These are phyloP conservation scores for Calonectria hongkongensis DNA, from an alignment of 2,329 filamentous ascomycete genomes.

Conservation along the genomic window DNA sequence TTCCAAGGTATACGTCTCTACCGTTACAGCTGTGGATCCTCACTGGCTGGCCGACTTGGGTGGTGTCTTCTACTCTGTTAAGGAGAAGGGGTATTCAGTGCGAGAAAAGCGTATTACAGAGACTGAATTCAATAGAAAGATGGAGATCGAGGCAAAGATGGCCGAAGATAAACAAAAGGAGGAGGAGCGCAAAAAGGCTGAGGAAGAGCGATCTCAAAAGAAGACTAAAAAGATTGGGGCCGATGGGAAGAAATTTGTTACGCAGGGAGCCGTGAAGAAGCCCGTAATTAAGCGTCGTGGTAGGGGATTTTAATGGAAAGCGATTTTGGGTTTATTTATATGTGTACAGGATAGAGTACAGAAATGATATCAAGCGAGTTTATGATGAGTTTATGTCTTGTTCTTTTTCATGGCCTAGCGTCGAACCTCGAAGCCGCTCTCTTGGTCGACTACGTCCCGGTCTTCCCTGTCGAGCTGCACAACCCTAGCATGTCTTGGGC, in stretches of 20 bases:
- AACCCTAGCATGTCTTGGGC: constrained; percentile 83
- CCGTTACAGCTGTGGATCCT: constrained; percentile 95
- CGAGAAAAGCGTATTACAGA: constrained; percentile 91
- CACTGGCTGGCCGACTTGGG: constrained; percentile 98
- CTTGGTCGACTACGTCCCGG: constrained; percentile 78
- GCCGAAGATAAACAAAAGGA: constrained; percentile 86
- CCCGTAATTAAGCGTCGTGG: constrained; percentile 75
- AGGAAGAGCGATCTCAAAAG: constrained; percentile 66
- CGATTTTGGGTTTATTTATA: constrained; percentile 1
- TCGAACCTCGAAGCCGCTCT: constrained; percentile 78
- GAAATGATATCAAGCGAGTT: constrained; percentile 25
- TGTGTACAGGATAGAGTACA: constrained; percentile 31
- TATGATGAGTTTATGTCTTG: constrained; percentile 8
- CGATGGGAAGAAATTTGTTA: constrained; percentile 74
- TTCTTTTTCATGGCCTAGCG: constrained; percentile 58
- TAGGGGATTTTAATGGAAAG: constrained; percentile 68
- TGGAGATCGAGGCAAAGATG: constrained; percentile 96
- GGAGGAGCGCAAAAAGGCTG: constrained; percentile 72
- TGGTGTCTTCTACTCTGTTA: constrained; percentile 97
- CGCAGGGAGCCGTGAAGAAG: constrained; percentile 78
- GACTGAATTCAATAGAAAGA: constrained; percentile 92
- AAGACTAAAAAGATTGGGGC: constrained; percentile 65
- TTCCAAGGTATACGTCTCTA: constrained; percentile 98
- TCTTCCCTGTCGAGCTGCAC: constrained; percentile 83
- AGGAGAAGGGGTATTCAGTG: constrained; percentile 96